A percentile compares a stretch with the other conserved stretches of the same genome.
Evolutionary conservation across 2,329 filamentous ascomycete species (phyloP).

Genomic region (Sclerotinia glacialis): DNA sequence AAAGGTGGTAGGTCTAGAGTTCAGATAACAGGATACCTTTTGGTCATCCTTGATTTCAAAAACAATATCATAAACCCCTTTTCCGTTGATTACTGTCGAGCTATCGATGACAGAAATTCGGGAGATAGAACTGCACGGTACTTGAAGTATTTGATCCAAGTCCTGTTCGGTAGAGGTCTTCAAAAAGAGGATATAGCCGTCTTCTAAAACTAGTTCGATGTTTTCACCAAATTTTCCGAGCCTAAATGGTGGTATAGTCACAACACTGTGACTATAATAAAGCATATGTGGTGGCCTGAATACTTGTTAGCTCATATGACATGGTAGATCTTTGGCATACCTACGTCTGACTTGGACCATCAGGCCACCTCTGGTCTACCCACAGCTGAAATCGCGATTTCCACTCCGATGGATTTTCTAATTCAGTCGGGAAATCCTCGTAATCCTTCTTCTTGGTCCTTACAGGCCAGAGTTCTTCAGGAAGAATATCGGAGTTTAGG

Average conservation of each 20-base stretch:
- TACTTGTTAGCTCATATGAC: background rate
- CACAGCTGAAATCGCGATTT: constrained; percentile 29
- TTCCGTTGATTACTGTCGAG: background rate
- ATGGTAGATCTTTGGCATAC: background rate
- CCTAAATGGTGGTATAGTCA: background rate
- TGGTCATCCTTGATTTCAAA: background rate
- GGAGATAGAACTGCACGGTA: constrained; percentile 12
- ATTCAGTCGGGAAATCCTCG: constrained; percentile 29
- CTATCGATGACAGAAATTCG: background rate
- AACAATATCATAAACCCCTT: background rate
- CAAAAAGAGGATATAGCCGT: constrained; percentile 17
- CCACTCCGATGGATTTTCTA: constrained; percentile 30
- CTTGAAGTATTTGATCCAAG: constrained; percentile 24
- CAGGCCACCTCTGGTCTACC: constrained; percentile 26
- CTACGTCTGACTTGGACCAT: background rate
- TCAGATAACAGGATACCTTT: background rate
- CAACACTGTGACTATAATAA: constrained; percentile 20
- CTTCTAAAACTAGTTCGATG: constrained; percentile 13
- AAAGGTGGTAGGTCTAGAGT: background rate
- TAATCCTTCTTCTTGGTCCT: constrained; percentile 23
- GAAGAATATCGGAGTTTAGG: constrained; percentile 18
- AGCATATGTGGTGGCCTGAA: constrained; percentile 15
- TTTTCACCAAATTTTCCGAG: constrained; percentile 13
- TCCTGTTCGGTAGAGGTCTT: constrained; percentile 13
- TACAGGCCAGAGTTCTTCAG: constrained; percentile 31